Percentiles rank a stretch among this genome's conserved stretches.
phyloP scores from a whole-genome alignment of 805 yeast genomes.

The Candida berthetii region DNA sequence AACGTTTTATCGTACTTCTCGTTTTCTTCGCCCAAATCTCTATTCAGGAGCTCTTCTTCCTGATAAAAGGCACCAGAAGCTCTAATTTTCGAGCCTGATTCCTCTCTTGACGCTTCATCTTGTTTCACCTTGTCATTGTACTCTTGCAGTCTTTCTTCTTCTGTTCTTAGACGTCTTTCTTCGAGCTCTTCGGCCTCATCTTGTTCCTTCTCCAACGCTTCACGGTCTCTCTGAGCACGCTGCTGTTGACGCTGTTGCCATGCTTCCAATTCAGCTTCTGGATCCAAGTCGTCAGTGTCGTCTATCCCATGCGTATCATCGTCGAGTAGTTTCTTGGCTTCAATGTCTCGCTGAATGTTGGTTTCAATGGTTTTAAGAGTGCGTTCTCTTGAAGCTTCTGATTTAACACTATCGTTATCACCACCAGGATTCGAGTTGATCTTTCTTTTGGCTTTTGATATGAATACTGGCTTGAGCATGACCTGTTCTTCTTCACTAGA shows the following conservation, averaged over 20 bases:
- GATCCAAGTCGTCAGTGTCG: slow-evolving; percentile 56
- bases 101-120: neutral
- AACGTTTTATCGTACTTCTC: slow-evolving; percentile 10
- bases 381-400: slow-evolving; percentile 13
- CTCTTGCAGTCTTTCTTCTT: slow-evolving; percentile 15
- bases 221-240: slow-evolving; percentile 27
- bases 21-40: slow-evolving; percentile 8
- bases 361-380: slow-evolving; percentile 17
- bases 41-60: slow-evolving; percentile 8
- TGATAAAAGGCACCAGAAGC: slow-evolving; percentile 16
- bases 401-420: neutral
- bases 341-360: slow-evolving; percentile 18
- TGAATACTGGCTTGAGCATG: slow-evolving; percentile 19
- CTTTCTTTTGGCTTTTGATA: slow-evolving; percentile 10
- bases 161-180: slow-evolving; percentile 15
- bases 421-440: too few relatives aligned
- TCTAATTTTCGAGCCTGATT: neutral
- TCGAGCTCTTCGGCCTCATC: slow-evolving; percentile 19
- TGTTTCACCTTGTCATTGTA: slow-evolving; percentile 6
- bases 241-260: slow-evolving; percentile 47
- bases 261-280: slow-evolving; percentile 49
- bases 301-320: slow-evolving; percentile 32
- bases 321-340: slow-evolving; percentile 10
- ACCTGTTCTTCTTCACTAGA: slow-evolving; percentile 9
- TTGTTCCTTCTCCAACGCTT: slow-evolving; percentile 13